Percentiles rank a stretch among this genome's conserved stretches.
These are phyloP conservation scores for Trametes sanguinea DNA, from an alignment of 768 basidiomycete genomes.

Conservation along the genomic window DNA sequence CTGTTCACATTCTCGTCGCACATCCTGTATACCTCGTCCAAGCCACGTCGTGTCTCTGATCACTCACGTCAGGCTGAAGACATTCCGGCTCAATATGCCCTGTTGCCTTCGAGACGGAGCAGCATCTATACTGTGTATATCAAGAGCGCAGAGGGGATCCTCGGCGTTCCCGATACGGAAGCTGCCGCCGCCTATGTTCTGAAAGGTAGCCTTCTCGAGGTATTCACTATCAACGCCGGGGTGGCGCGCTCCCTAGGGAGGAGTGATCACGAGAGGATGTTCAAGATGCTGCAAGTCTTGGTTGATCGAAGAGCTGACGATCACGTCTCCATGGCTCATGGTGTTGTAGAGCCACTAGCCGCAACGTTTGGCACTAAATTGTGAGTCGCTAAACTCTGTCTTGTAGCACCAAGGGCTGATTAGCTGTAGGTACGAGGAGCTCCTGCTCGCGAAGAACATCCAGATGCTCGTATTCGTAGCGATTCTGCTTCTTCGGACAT, in stretches of 20 bases:
- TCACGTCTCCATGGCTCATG: not conserved
- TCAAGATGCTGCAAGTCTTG: conserved; percentile 55
- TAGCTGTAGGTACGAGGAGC: conserved; percentile 43
- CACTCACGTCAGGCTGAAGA: conserved; percentile 43
- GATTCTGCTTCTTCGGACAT: conserved; percentile 51
- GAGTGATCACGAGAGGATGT: conserved; percentile 71
- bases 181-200: conserved; percentile 66
- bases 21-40: not conserved
- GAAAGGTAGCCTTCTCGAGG: conserved; percentile 41
- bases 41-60: conserved; percentile 40
- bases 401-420: not conserved
- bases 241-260: conserved; percentile 61
- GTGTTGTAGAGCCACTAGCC: conserved; percentile 17
- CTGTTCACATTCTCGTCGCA: conserved; percentile 48
- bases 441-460: conserved; percentile 58
- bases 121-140: conserved; percentile 65
- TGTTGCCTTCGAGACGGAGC: conserved; percentile 52
- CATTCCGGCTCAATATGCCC: conserved; percentile 43
- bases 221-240: conserved; percentile 62
- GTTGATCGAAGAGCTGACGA: conserved; percentile 32
- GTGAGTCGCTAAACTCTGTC: conserved; percentile 24
- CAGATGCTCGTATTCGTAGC: conserved; percentile 84
- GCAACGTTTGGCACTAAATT: conserved; percentile 31
- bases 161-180: conserved; percentile 49
- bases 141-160: conserved; percentile 50